Percentiles rank a stretch among this genome's conserved stretches.
Conservation (phyloP, 306 rosid genomes). For the Cicer judaicum region DNA sequence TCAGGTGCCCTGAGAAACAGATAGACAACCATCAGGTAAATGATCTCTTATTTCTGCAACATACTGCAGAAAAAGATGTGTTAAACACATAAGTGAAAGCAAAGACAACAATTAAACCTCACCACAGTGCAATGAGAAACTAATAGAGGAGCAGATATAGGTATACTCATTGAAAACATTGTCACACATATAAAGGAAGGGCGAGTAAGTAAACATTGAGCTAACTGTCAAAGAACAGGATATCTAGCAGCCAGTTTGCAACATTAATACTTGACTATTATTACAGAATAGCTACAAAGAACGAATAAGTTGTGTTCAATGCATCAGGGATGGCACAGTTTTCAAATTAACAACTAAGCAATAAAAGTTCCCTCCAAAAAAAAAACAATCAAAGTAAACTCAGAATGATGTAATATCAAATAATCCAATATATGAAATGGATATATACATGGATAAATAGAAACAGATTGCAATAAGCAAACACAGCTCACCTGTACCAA, state of each 20-base stretch:
- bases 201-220: constrained; percentile 4
- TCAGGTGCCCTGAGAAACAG: constrained; percentile 87
- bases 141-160: constrained; percentile 7
- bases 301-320: background rate
- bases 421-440: background rate
- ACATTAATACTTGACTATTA: background rate
- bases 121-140: constrained; percentile 1
- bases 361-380: background rate
- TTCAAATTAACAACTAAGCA: constrained; percentile 12
- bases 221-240: constrained; percentile 14
- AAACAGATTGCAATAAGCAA: constrained; percentile 29
- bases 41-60: constrained; percentile 35
- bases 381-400: background rate
- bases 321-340: background rate
- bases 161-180: constrained; percentile 1
- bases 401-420: constrained; percentile 21
- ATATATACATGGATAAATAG: background rate
- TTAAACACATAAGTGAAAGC: constrained; percentile 1
- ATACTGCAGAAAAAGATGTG: constrained; percentile 11
- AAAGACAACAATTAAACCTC: constrained; percentile 19
- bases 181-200: constrained; percentile 9
- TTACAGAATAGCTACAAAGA: constrained; percentile 30
- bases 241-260: constrained; percentile 20
- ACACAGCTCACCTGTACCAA: constrained; percentile 90
- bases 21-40: constrained; percentile 42